These are phyloP conservation scores for Salvia miltiorrhiza DNA, from an alignment of 257 asterid genomes.

Conservation along the genomic window DNA sequence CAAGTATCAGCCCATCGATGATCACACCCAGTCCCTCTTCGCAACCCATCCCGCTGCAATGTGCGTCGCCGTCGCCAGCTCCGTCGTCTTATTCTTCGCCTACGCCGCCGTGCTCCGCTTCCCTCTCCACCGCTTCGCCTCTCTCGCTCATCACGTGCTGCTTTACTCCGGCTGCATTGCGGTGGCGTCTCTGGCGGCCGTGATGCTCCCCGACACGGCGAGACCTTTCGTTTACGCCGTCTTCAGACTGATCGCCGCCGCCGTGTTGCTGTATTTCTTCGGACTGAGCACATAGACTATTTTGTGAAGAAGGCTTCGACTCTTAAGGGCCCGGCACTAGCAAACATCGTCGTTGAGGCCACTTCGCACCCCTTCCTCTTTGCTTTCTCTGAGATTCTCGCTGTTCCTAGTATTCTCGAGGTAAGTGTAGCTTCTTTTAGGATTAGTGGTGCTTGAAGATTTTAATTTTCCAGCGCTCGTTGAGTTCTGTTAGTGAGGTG, in stretches of 20 bases:
- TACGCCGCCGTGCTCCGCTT: background rate
- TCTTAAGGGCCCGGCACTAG: slow-evolving; percentile 50
- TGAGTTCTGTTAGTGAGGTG: background rate
- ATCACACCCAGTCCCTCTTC: too few relatives aligned
- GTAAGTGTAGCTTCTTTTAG: slow-evolving; percentile 28
- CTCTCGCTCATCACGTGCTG: background rate
- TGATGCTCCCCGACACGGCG: background rate
- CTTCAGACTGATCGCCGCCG: background rate
- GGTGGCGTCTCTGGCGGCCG: background rate
- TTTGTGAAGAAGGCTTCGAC: slow-evolving; percentile 74
- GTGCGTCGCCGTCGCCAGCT: background rate
- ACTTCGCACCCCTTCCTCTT: slow-evolving; percentile 87
- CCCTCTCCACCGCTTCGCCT: background rate
- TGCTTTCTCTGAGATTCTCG: slow-evolving; percentile 88
- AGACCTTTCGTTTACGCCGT: background rate
- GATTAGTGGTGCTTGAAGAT: background rate
- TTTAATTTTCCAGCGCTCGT: too few relatives aligned
- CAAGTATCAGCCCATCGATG: too few relatives aligned
- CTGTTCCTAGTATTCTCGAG: slow-evolving; percentile 60
- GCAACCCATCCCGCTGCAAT: background rate
- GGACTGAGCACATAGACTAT: slow-evolving; percentile 70
- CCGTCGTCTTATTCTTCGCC: background rate
- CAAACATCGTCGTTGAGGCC: slow-evolving; percentile 59
- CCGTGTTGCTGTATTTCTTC: background rate
- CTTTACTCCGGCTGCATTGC: background rate